Evolutionary conservation across 108 stramenopile genomes (phyloP).

Genomic region (Stephanodiscus triporus): DNA sequence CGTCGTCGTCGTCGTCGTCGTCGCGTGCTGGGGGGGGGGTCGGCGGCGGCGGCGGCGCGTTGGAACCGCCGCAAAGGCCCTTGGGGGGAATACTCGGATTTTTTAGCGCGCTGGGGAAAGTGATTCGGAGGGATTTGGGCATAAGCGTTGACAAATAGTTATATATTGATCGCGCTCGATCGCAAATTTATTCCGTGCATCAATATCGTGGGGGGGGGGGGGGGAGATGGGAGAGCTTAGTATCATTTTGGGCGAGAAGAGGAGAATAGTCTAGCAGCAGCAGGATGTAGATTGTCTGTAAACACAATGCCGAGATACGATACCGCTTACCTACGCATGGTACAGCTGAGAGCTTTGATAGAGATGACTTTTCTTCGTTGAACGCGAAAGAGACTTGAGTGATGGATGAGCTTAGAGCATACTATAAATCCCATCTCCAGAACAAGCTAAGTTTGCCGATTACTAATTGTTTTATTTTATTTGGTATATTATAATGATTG

Average conservation of each 20-base stretch:
- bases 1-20: slow-evolving; percentile 2
- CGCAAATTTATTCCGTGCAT: background rate
- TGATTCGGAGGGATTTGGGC: slow-evolving; percentile 72
- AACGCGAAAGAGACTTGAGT: too few relatives aligned
- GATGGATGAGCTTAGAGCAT: too few relatives aligned
- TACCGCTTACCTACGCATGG: too few relatives aligned
- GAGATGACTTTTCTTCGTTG: too few relatives aligned
- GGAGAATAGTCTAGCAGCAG: background rate
- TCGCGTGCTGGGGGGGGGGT: background rate
- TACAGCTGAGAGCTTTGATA: too few relatives aligned
- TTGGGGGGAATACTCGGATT: slow-evolving; percentile 77
- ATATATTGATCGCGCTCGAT: background rate
- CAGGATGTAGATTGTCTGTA: too few relatives aligned
- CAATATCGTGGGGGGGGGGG: background rate
- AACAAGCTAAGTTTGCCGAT: too few relatives aligned
- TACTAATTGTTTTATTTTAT: too few relatives aligned
- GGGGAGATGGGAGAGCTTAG: background rate
- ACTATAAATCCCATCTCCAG: too few relatives aligned
- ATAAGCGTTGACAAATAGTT: slow-evolving; percentile 9
- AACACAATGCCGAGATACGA: too few relatives aligned
- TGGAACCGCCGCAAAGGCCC: slow-evolving; percentile 65
- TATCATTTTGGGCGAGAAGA: background rate
- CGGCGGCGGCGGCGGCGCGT: background rate
- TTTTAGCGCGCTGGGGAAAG: slow-evolving; percentile 74
- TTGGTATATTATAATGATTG: too few relatives aligned